Evolutionary conservation across 208 protist genomes (phyloP), one percentile per base, ranked within the genome.

Genomic region (Herpetomonas tarakana): DNA sequence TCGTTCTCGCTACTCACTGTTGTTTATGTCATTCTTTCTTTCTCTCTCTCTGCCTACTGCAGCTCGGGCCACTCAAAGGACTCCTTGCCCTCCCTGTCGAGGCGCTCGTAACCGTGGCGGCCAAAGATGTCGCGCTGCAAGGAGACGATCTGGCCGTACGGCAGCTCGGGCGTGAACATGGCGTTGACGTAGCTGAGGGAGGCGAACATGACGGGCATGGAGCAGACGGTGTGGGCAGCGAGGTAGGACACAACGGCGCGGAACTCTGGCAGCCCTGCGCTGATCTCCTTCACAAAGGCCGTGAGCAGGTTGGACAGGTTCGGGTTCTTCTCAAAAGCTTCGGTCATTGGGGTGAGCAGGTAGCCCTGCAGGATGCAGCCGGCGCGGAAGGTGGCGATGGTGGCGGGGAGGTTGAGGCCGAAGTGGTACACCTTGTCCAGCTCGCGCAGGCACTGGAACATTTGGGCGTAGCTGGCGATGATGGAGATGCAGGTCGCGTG

Each of bases 111-210:
- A 53, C 89, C 89, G 72, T 96, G 89, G 53, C 89, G 89, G 52
- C 89, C 89, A 64, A 96, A 96, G 26, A 96, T 80, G 69, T 96
- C 89, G 27, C 89, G 80, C 77, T 96, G 89, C 62, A 96, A 76
- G n/a, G 89, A 96, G 50, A 96, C 89, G 52, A 96, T 68, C 76
- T 96, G 89, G 26, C 83, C 89, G 65, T 93, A 96, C 21, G 52
- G 77, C 29, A 96, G 74, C 9, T 75, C 69, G 19, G 75, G 76
- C 22, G 78, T 79, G 60, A 91, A 89, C 86, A 96, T 96, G 46
- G 72, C 81, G 65, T 93, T 96, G 24, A 93, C 66, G 75, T 96
- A 96, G 38, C 65, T 62, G 16, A 96, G 74, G 18, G 89, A 92
- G 4, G 86, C 74, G 24, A 68, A 64, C 62, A 96, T 53, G 16